Evolutionary conservation across 176 grass and related monocot genomes (phyloP).

Genomic region (Otatea glauca): DNA sequence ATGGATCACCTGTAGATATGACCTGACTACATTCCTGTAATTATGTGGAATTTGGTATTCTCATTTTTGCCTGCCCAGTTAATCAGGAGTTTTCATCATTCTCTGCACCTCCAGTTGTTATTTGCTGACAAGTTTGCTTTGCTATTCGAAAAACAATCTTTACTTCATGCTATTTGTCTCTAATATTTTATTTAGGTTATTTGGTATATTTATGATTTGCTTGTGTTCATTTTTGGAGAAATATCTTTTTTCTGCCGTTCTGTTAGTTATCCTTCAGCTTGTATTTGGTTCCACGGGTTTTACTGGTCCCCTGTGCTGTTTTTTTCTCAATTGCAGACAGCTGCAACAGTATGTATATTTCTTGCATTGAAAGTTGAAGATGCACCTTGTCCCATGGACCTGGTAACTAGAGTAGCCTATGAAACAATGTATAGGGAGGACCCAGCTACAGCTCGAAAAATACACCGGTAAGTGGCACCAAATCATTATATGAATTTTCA

Average conservation of each 20-base stretch:
- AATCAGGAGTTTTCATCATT: too few relatives aligned
- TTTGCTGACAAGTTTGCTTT: slow-evolving; percentile 4
- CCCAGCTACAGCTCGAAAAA: slow-evolving; percentile 43
- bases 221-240: background rate
- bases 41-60: too few relatives aligned
- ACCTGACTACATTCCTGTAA: too few relatives aligned
- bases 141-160: background rate
- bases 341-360: slow-evolving; percentile 58
- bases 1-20: too few relatives aligned
- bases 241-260: background rate
- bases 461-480: slow-evolving; percentile 46
- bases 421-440: slow-evolving; percentile 61
- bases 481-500: slow-evolving; percentile 25
- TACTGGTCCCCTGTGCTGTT: background rate
- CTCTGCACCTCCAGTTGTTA: too few relatives aligned
- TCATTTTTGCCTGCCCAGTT: too few relatives aligned
- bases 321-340: slow-evolving; percentile 41
- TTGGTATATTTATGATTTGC: background rate
- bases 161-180: background rate
- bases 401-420: slow-evolving; percentile 62
- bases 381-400: slow-evolving; percentile 53
- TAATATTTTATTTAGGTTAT: slow-evolving; percentile 17
- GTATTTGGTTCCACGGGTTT: background rate
- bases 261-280: background rate
- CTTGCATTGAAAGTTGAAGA: slow-evolving; percentile 80